Conservation (phyloP, 495 filamentous ascomycete genomes). For the Lasiosphaeriaceae sp. region DNA sequence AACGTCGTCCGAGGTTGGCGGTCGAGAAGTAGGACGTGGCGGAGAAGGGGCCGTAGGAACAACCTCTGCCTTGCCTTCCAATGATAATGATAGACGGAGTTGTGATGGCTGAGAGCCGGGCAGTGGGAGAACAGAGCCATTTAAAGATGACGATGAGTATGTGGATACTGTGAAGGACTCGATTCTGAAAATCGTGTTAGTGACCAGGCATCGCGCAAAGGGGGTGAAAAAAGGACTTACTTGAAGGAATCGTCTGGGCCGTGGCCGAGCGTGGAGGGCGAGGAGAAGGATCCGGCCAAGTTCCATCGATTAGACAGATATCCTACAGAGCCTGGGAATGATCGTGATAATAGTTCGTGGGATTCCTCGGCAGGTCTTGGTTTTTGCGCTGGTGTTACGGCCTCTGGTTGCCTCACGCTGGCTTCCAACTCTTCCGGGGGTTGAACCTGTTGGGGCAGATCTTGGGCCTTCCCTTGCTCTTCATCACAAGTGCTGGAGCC, state of each 20-base stretch:
- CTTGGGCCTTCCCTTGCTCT: slow-evolving; percentile 1
- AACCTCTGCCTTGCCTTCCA: slow-evolving; percentile 81
- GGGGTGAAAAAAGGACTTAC: slow-evolving; percentile 12
- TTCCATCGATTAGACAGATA: slow-evolving; percentile 41
- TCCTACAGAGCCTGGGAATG: slow-evolving; percentile 30
- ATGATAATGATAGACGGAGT: slow-evolving; percentile 66
- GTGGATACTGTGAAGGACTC: slow-evolving; percentile 34
- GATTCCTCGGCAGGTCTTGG: background rate
- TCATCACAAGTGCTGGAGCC: slow-evolving; percentile 10
- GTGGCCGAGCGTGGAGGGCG: slow-evolving; percentile 27
- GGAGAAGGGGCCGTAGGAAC: slow-evolving; percentile 70
- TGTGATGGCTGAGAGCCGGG: slow-evolving; percentile 41
- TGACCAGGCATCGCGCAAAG: background rate
- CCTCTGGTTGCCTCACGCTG: background rate
- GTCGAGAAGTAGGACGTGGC: slow-evolving; percentile 40
- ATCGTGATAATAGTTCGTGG: slow-evolving; percentile 18
- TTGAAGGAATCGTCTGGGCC: slow-evolving; percentile 35
- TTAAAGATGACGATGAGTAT: slow-evolving; percentile 25
- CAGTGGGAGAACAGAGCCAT: slow-evolving; percentile 20
- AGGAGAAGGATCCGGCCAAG: slow-evolving; percentile 31
- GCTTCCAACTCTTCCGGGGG: background rate
- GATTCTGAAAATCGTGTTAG: slow-evolving; percentile 20
- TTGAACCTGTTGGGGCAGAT: background rate
- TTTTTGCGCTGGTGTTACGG: slow-evolving; percentile 12
- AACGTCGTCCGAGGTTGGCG: slow-evolving; percentile 17